Conservation (phyloP, 441 rosid genomes). For the Adansonia gregorii region DNA sequence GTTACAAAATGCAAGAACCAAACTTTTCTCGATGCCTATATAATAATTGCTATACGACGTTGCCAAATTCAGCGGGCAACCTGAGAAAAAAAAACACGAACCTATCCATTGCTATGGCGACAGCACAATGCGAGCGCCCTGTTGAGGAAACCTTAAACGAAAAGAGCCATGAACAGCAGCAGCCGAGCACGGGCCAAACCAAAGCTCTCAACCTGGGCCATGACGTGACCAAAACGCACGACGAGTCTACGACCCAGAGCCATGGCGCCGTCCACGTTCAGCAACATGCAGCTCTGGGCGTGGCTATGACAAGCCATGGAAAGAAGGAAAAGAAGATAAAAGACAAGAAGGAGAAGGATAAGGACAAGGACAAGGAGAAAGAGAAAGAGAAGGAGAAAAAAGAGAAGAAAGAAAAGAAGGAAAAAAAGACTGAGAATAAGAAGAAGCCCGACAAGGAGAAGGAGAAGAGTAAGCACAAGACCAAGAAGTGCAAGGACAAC, state of each 20-base stretch:
- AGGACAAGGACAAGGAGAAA: neutral
- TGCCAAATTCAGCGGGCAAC: neutral
- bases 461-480: conserved; percentile 14
- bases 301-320: neutral
- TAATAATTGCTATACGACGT: neutral
- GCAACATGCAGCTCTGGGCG: conserved; percentile 5
- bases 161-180: neutral
- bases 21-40: neutral
- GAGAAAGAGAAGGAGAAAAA: neutral
- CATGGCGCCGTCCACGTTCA: neutral
- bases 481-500: conserved; percentile 9
- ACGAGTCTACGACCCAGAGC: neutral
- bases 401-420: neutral
- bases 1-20: neutral
- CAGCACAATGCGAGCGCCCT: conserved; percentile 2
- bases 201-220: neutral
- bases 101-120: conserved; percentile 4
- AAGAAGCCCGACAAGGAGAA: conserved; percentile 4
- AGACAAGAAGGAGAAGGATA: neutral
- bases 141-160: neutral
- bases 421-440: neutral
- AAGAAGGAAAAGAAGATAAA: conserved; percentile 9
- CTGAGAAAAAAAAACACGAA: neutral
- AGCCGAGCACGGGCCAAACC: neutral
- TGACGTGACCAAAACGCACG: neutral